Evolutionary conservation across 805 yeast genomes (phyloP), one percentile per base, ranked within the genome.

Genomic region (Komagataella populi): DNA sequence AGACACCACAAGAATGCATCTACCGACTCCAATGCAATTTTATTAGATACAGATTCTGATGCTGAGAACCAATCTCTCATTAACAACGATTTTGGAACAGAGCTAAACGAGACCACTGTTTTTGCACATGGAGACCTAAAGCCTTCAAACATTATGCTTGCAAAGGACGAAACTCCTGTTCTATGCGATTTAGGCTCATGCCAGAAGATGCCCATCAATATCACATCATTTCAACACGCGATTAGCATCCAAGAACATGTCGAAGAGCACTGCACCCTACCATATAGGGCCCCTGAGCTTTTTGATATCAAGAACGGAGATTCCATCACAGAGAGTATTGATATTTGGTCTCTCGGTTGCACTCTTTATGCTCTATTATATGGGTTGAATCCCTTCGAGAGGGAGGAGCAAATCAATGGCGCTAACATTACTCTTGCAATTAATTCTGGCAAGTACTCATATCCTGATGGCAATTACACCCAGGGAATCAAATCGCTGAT

Each of bases 331-430:
- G 95, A 87, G 59, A 76, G 77, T 53, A 81, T 85, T 3, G 98
- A 90, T 64, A 78, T 91, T 23, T 90, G 98, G 98, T 84, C 95
- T 3, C 65, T 90, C 24, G 98, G 98, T 0, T 88, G 96, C 60
- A 71, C 88, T 1, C 63, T 88, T 16, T 90, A 86, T 64, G 79
- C 89, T 1, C 67, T 87, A 56, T 72, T 91, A 64, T 90, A 85
- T 67, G 84, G 84, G 0, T 73, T 73, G 30, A 85, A 96, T 3
- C 98, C 98, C 1, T 90, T 90, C 63, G 96, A 89, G 62, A 74
- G 87, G 61, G 82, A 85, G 62, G 93, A 87, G 59, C 73, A 78
- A 47, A 81, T 83, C 45, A 78, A 81, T 53, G 97, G 97, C 14
- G 96, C 95, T 4, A 85, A 83, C 56, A 70, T 89, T 56, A 80